These are phyloP conservation scores for Cubamyces sp. DNA, from an alignment of 768 basidiomycete species.

Conservation along the genomic window DNA sequence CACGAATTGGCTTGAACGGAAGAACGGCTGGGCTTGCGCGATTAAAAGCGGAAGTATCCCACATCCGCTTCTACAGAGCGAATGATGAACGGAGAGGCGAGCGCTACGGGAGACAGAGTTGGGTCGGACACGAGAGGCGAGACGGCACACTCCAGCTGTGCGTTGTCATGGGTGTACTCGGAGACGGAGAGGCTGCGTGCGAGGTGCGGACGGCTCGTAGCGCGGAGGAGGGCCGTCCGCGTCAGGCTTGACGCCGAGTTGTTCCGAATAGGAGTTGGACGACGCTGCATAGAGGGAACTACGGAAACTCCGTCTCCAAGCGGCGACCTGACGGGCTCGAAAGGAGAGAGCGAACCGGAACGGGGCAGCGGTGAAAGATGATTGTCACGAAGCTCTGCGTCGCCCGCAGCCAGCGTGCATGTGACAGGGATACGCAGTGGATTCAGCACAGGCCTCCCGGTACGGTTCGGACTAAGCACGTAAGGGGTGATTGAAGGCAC, in stretches of 20 bases:
- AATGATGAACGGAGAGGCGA: constrained; percentile 21
- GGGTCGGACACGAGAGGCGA: neutral
- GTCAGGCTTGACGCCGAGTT: constrained; percentile 15
- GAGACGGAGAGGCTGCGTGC: constrained; percentile 9
- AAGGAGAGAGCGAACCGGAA: constrained; percentile 1
- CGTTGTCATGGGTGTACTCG: neutral
- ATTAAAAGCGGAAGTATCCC: constrained; percentile 16
- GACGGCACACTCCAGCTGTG: neutral
- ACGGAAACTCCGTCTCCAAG: neutral
- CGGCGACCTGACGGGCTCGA: constrained; percentile 4
- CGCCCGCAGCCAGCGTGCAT: neutral
- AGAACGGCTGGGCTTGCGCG: neutral
- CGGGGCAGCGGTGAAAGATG: neutral
- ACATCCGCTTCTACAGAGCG: constrained; percentile 7
- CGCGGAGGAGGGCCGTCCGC: constrained; percentile 15
- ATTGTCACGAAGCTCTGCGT: neutral
- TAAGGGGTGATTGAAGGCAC: constrained; percentile 5
- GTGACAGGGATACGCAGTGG: constrained; percentile 15
- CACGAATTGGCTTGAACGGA: neutral
- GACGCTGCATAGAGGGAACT: neutral
- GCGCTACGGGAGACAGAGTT: neutral
- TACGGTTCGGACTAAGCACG: constrained; percentile 1
- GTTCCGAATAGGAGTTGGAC: constrained; percentile 5
- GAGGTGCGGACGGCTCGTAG: constrained; percentile 3
- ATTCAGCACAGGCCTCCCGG: constrained; percentile 3